Percentiles rank a stretch among this genome's conserved stretches.
Evolutionary conservation across 306 rosid species (phyloP).

Genomic region (Pyrus pyrifolia): DNA sequence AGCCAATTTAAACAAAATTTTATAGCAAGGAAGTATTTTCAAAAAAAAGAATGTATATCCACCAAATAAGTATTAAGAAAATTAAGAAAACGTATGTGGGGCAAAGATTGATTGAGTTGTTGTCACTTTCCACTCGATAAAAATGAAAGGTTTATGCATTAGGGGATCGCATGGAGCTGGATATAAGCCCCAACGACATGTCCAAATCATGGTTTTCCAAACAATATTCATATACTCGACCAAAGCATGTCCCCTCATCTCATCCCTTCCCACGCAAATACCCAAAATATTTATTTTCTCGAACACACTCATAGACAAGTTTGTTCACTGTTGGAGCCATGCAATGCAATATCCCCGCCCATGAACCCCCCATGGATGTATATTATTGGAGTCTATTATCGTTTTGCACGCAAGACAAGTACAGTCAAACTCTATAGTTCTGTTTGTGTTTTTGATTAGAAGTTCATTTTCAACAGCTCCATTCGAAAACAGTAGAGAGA

Average conservation of each 20-base stretch:
- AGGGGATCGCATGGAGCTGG: conserved; percentile 19
- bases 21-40: no score
- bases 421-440: not conserved
- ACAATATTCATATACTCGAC: not conserved
- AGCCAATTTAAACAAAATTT: not conserved
- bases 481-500: not conserved
- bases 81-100: not conserved
- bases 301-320: not conserved
- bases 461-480: not conserved
- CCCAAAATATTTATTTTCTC: not conserved
- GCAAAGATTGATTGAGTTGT: conserved; percentile 8
- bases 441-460: not conserved
- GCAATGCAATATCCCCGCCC: not conserved
- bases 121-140: conserved; percentile 13
- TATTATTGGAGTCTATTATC: not conserved
- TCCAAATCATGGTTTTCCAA: conserved; percentile 25
- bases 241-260: conserved; percentile 16
- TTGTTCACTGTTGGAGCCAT: not conserved
- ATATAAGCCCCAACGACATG: conserved; percentile 15
- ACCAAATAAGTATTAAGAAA: not conserved
- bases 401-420: conserved; percentile 4
- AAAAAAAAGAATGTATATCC: not conserved
- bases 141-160: not conserved
- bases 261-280: not conserved
- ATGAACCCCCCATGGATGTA: not conserved